Conservation (phyloP, 108 stramenopile genomes). For the Cyclotella distinguenda region DNA sequence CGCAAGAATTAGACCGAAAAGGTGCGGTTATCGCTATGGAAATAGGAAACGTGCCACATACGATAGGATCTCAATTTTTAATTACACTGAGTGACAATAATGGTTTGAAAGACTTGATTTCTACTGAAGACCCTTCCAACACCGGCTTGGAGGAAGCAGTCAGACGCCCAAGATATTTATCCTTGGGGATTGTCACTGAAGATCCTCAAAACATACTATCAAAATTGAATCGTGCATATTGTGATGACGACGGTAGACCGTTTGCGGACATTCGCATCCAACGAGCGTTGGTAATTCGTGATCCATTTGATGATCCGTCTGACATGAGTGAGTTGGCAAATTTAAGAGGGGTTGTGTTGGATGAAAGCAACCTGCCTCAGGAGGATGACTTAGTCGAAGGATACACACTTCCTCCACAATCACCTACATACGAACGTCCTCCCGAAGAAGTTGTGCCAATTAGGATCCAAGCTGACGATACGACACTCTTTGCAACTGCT, state of each 20-base stretch:
- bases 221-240: constrained; percentile 81
- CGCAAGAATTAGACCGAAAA: constrained; percentile 60
- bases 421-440: constrained; percentile 76
- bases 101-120: constrained; percentile 60
- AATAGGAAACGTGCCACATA: constrained; percentile 64
- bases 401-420: constrained; percentile 45
- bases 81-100: constrained; percentile 83
- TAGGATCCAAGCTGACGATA: constrained; percentile 69
- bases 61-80: constrained; percentile 92
- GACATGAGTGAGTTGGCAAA: constrained; percentile 60
- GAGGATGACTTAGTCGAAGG: constrained; percentile 27
- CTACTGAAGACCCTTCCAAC: constrained; percentile 20
- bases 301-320: constrained; percentile 87
- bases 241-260: constrained; percentile 91
- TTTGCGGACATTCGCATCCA: constrained; percentile 94
- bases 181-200: constrained; percentile 91
- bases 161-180: constrained; percentile 42
- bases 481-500: constrained; percentile 42
- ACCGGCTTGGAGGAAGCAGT: constrained; percentile 25
- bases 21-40: constrained; percentile 76
- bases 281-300: constrained; percentile 88
- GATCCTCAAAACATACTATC: constrained; percentile 85
- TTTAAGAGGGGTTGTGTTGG: constrained; percentile 38
- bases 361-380: constrained; percentile 3
- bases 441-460: constrained; percentile 75